Conservation (phyloP, 75 land plant genomes). For the Pinus albicaulis region DNA sequence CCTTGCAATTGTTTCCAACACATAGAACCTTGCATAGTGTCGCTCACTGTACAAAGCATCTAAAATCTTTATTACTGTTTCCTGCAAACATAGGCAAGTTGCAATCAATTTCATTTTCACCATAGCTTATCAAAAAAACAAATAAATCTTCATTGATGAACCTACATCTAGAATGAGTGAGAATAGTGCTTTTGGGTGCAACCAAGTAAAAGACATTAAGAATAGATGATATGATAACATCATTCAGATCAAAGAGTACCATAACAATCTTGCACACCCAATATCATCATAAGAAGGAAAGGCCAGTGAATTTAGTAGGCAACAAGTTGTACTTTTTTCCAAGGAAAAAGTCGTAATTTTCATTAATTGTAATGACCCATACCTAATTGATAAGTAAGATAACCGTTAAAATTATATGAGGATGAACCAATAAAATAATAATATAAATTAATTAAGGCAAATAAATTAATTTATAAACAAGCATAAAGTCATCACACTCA, state of each 20-base stretch:
- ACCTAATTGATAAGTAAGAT: too few relatives aligned
- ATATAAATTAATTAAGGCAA: too few relatives aligned
- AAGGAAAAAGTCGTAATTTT: too few relatives aligned
- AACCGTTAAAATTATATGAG: too few relatives aligned
- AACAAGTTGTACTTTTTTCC: too few relatives aligned
- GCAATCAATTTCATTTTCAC: neutral
- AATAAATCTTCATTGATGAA: neutral
- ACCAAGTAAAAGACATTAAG: neutral
- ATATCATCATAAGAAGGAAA: too few relatives aligned
- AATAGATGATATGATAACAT: neutral
- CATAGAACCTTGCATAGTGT: slow-evolving; percentile 89
- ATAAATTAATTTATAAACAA: too few relatives aligned
- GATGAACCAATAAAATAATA: too few relatives aligned
- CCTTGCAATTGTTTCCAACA: slow-evolving; percentile 95
- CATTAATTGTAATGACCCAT: too few relatives aligned
- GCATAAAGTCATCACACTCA: too few relatives aligned
- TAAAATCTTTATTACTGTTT: slow-evolving; percentile 77
- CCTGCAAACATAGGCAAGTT: slow-evolving; percentile 44
- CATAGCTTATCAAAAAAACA: neutral
- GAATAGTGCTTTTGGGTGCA: neutral
- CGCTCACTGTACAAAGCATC: slow-evolving; percentile 75
- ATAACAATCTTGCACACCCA: too few relatives aligned
- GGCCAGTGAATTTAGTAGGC: too few relatives aligned
- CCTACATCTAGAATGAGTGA: neutral
- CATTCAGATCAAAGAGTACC: neutral